These are phyloP conservation scores for Cercospora sp. DNA, from an alignment of 2,329 filamentous ascomycete species.

Conservation along the genomic window DNA sequence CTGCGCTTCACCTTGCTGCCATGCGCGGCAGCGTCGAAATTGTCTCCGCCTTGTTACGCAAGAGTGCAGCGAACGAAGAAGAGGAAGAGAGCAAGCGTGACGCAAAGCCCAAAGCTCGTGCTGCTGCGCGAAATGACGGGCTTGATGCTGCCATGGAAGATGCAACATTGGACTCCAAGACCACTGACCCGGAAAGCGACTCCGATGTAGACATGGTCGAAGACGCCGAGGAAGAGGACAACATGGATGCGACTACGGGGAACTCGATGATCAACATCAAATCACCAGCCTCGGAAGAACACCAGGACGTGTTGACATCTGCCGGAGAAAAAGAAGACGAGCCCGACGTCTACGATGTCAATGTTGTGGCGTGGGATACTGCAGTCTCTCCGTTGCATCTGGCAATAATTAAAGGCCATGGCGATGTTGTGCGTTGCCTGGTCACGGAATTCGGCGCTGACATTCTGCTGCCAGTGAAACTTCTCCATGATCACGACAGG, in stretches of 20 bases:
- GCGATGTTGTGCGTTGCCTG: conserved; percentile 67
- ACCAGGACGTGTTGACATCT: conserved; percentile 48
- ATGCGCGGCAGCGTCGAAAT: conserved; percentile 68
- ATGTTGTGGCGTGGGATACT: conserved; percentile 77
- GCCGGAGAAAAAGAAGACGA: conserved; percentile 61
- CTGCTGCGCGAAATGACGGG: conserved; percentile 30
- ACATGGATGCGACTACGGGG: conserved; percentile 51
- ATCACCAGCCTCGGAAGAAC: background rate
- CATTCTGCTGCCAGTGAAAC: conserved; percentile 71
- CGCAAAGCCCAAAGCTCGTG: conserved; percentile 39
- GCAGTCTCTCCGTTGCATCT: conserved; percentile 74
- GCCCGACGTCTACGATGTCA: conserved; percentile 77
- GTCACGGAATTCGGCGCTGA: conserved; percentile 74
- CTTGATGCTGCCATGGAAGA: conserved; percentile 20
- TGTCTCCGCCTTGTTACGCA: conserved; percentile 69
- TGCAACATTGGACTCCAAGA: background rate
- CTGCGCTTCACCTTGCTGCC: conserved; percentile 79
- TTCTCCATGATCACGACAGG: conserved; percentile 52
- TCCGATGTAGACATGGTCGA: conserved; percentile 51
- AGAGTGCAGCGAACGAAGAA: conserved; percentile 73
- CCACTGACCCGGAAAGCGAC: conserved; percentile 38
- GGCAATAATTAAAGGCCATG: conserved; percentile 72
- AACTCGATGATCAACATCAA: conserved; percentile 73
- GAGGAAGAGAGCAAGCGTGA: conserved; percentile 56
- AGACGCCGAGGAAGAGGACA: conserved; percentile 39